Evolutionary conservation across 495 filamentous ascomycete species (phyloP).

Genomic region (Amniculicola lignicola): DNA sequence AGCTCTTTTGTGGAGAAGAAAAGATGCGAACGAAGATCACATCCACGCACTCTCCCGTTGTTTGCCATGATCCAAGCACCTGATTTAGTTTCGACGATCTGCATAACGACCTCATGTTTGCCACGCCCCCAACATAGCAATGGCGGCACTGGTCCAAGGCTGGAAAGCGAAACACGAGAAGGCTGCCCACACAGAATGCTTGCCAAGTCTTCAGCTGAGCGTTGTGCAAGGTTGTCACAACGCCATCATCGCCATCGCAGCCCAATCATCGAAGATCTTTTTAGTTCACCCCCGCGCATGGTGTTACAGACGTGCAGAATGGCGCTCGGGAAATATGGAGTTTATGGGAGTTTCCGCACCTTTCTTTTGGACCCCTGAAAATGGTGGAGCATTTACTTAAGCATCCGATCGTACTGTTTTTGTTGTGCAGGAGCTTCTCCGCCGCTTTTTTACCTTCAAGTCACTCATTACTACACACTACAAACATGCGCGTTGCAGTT

Average conservation of each 20-base stretch:
- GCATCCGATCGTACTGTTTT: not conserved
- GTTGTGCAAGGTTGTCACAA: not conserved
- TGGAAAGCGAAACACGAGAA: constrained; percentile 1
- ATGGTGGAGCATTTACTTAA: not conserved
- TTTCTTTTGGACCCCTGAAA: not conserved
- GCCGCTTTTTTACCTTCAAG: not conserved
- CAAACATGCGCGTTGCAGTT: not conserved
- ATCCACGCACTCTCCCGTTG: no score
- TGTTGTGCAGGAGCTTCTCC: not conserved
- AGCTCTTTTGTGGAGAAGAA: no score
- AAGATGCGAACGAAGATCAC: no score
- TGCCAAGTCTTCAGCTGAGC: not conserved
- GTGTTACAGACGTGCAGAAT: not conserved
- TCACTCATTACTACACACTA: not conserved
- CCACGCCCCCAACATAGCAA: no score
- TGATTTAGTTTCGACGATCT: no score
- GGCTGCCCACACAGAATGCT: not conserved
- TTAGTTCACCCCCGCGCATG: not conserved
- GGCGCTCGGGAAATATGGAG: not conserved
- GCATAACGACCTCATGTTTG: no score
- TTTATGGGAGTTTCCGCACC: not conserved
- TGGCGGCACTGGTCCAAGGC: no score
- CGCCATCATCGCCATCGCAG: not conserved
- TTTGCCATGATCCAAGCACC: no score
- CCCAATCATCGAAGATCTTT: no score